Evolutionary conservation across 495 filamentous ascomycete genomes (phyloP), one percentile per base, ranked within the genome.

Genomic region (Penicillium nucicola): DNA sequence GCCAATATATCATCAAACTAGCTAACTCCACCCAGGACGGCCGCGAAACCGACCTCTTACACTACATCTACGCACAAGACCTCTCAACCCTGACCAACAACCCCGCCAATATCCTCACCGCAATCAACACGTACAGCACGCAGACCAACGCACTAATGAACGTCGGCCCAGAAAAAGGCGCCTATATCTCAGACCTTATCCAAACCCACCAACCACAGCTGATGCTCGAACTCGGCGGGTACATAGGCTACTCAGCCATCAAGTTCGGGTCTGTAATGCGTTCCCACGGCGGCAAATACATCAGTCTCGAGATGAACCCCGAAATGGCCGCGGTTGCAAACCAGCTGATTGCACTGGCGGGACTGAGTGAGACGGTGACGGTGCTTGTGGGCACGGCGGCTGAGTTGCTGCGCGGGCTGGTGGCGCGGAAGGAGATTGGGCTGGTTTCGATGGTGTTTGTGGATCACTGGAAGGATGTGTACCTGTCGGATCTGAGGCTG

Each of bases 71-170:
- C 60, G 57, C 50, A 30, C 77, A 78, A 46, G 50, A 71, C 39
- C 48, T 77, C 48, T 68, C 77, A 4, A 53, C 75, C 35, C 68
- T 89, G 18, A 72, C 80, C 14, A 76, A 75, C 14, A 81, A 77
- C 10, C 87, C 86, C 1, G 34, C 58, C 1, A 67, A 61, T 17
- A 76, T 90, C 15, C 69, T 88, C 1, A 51, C 67, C 15, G 78
- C 72, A 5, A 89, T 90, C 53, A 87, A 90, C 56, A 75, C 82
- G 20, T 90, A 75, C 61, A 84, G 74, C 19, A 68, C 74, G 10
- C 78, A 78, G 3, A 62, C 77, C 25, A 86, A 82, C 31, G 86
- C 86, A 37, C 74, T 90, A n/a, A 90, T 89, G 79, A 90, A 89
- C 56, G 76, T 90, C 23, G 79, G 78, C 49, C 81, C 82, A 1